A percentile compares a stretch with the other conserved stretches of the same genome.
phyloP scores from a whole-genome alignment of 2,329 filamentous ascomycete genomes.

The Aspergillus uvarum region DNA sequence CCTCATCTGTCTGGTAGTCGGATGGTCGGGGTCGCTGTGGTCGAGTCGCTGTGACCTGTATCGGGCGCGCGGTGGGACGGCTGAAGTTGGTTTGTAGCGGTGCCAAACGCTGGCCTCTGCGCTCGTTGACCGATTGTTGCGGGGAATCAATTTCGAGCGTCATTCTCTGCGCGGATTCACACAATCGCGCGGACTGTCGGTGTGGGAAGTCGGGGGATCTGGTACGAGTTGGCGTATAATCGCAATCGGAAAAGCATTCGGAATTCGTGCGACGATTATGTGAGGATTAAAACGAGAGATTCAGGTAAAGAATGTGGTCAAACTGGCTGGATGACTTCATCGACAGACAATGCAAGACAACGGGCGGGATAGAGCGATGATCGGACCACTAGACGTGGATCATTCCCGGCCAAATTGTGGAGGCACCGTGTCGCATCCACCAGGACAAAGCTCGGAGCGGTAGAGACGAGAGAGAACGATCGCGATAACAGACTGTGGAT shows the following conservation, averaged over 20 bases:
- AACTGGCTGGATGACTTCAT: background rate
- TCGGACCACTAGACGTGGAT: background rate
- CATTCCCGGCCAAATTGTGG: background rate
- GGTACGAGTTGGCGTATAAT: background rate
- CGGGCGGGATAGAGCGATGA: background rate
- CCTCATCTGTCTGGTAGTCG: constrained; percentile 30
- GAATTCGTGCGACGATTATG: background rate
- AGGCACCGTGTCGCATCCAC: background rate
- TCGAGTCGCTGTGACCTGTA: constrained; percentile 19
- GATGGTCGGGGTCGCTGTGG: constrained; percentile 35
- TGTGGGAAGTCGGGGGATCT: background rate
- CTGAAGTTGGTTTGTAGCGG: constrained; percentile 42
- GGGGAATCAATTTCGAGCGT: constrained; percentile 18
- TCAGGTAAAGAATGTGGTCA: background rate
- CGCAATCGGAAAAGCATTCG: background rate
- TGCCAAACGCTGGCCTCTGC: constrained; percentile 37
- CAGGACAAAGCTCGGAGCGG: background rate
- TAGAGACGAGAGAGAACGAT: background rate
- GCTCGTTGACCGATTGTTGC: constrained; percentile 35
- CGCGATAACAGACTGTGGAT: background rate
- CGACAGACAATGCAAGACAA: background rate
- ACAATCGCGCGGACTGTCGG: background rate
- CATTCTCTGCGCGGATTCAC: constrained; percentile 14
- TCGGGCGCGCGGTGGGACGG: constrained; percentile 24
- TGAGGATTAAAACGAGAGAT: background rate